These are phyloP conservation scores for Mycena rosella DNA, from an alignment of 768 basidiomycete species.

Conservation along the genomic window DNA sequence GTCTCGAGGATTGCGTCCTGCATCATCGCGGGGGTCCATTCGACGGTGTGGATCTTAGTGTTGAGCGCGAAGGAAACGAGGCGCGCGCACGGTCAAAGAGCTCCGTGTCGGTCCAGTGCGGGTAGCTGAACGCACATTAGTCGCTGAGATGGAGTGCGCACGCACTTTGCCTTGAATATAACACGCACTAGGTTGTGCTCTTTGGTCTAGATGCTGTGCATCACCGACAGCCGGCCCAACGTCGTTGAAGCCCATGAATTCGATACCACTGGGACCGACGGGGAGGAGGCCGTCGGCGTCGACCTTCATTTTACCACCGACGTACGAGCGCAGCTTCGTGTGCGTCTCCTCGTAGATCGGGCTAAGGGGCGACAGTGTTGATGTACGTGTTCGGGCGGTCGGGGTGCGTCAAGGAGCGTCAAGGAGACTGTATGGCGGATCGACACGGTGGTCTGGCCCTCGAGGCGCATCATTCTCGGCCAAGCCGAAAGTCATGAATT, in stretches of 20 bases:
- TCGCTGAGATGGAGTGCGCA: neutral
- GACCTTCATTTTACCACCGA: conserved; percentile 28
- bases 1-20: conserved; percentile 19
- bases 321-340: conserved; percentile 17
- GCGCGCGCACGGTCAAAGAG: conserved; percentile 32
- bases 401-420: conserved; percentile 13
- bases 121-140: conserved; percentile 11
- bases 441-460: conserved; percentile 27
- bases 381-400: conserved; percentile 22
- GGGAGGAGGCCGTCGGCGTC: conserved; percentile 19
- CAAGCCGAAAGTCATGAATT: conserved; percentile 17
- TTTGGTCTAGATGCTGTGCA: conserved; percentile 30
- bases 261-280: conserved; percentile 23
- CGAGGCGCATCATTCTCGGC: conserved; percentile 23
- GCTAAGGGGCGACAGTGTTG: conserved; percentile 31
- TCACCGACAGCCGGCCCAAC: conserved; percentile 27
- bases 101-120: conserved; percentile 28
- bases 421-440: conserved; percentile 16
- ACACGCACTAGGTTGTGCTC: conserved; percentile 35
- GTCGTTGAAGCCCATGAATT: conserved; percentile 28
- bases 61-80: conserved; percentile 34
- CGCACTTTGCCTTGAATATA: conserved; percentile 30
- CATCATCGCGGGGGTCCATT: conserved; percentile 33
- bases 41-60: conserved; percentile 36
- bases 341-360: conserved; percentile 33